A percentile compares a stretch with the other conserved stretches of the same genome.
Conservation (phyloP, 2,329 filamentous ascomycete genomes). For the Aspergillus quadrilineatus region DNA sequence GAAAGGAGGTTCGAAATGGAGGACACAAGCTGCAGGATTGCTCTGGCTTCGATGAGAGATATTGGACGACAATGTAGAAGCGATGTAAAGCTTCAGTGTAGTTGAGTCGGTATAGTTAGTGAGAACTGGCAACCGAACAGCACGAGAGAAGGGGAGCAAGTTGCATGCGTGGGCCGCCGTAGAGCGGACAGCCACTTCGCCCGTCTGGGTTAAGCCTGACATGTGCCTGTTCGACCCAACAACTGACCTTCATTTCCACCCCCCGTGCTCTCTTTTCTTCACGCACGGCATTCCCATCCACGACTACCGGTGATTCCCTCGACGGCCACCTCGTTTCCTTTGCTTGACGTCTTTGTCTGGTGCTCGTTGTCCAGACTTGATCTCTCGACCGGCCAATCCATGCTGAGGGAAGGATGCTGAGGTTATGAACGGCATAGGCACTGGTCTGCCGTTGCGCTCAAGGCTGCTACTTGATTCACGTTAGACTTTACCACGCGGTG, state of each 20-base stretch:
- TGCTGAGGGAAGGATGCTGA: constrained; percentile 35
- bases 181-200: constrained; percentile 15
- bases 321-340: constrained; percentile 3
- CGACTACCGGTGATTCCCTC: constrained; percentile 3
- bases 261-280: constrained; percentile 14
- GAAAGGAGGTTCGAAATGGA: not conserved
- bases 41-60: not conserved
- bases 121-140: not conserved
- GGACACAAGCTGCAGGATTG: not conserved
- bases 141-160: constrained; percentile 11
- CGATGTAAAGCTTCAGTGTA: not conserved
- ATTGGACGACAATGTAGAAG: not conserved
- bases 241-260: constrained; percentile 17
- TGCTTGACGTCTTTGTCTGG: constrained; percentile 9
- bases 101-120: not conserved
- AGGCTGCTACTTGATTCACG: constrained; percentile 39
- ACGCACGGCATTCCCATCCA: constrained; percentile 5
- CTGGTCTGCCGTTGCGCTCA: constrained; percentile 42
- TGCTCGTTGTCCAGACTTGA: constrained; percentile 11
- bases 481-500: constrained; percentile 21
- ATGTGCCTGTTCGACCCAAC: constrained; percentile 29
- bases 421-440: constrained; percentile 42
- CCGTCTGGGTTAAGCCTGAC: constrained; percentile 26
- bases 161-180: constrained; percentile 22
- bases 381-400: constrained; percentile 16